Percentiles rank a stretch among this genome's conserved stretches.
These are phyloP conservation scores for Wickerhamomyces queroliae DNA, from an alignment of 805 yeast species.

Conservation along the genomic window DNA sequence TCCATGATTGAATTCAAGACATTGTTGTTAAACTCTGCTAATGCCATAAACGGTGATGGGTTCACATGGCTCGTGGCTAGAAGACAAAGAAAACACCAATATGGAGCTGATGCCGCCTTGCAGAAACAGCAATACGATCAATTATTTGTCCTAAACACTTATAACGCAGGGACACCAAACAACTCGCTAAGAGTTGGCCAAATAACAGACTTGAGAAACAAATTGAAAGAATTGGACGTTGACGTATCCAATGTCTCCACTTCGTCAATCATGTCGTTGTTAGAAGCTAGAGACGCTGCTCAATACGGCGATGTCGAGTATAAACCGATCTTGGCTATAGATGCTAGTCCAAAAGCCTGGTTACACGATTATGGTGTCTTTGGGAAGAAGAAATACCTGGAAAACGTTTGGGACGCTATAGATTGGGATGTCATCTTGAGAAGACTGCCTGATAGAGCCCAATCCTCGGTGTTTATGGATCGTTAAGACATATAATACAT, in stretches of 20 bases:
- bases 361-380: slow-evolving; percentile 72
- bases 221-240: slow-evolving; percentile 14
- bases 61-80: slow-evolving; percentile 82
- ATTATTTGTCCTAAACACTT: slow-evolving; percentile 73
- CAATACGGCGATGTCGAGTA: slow-evolving; percentile 22
- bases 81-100: slow-evolving; percentile 18
- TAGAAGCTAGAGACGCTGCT: slow-evolving; percentile 32
- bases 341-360: slow-evolving; percentile 67
- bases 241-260: slow-evolving; percentile 2
- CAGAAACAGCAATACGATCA: slow-evolving; percentile 29
- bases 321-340: slow-evolving; percentile 64
- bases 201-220: slow-evolving; percentile 24
- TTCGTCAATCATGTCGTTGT: slow-evolving; percentile 21
- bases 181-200: slow-evolving; percentile 47
- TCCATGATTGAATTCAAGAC: slow-evolving; percentile 71
- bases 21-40: slow-evolving; percentile 61
- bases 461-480: neutral
- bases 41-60: slow-evolving; percentile 81
- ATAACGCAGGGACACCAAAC: slow-evolving; percentile 83
- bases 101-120: slow-evolving; percentile 14
- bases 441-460: slow-evolving; percentile 32
- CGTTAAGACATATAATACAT: neutral
- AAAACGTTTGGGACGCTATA: slow-evolving; percentile 62
- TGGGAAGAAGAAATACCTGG: slow-evolving; percentile 60
- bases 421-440: slow-evolving; percentile 65